Evolutionary conservation across 257 asterid genomes (phyloP).

Genomic region (Solanum gandarillasii): DNA sequence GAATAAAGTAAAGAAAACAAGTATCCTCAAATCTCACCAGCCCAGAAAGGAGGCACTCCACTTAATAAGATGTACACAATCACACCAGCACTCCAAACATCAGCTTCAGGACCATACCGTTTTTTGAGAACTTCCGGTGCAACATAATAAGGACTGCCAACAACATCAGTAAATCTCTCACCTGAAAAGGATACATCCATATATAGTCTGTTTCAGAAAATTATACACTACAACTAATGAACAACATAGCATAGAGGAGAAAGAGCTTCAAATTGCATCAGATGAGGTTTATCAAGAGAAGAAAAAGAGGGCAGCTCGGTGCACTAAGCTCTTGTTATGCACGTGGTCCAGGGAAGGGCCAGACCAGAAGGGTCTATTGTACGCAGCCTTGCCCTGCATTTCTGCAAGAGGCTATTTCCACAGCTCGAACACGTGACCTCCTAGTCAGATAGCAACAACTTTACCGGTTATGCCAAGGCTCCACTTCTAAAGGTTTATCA

Average conservation of each 20-base stretch:
- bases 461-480: background rate
- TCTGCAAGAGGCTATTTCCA: background rate
- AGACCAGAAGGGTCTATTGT: background rate
- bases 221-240: background rate
- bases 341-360: background rate
- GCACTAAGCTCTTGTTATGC: background rate
- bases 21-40: conserved; percentile 45
- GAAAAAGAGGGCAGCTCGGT: background rate
- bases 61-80: conserved; percentile 85
- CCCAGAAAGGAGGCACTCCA: conserved; percentile 98
- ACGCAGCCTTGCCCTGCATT: accelerated
- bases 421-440: accelerated
- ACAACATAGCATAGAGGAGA: background rate
- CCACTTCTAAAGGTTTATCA: background rate
- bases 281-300: background rate
- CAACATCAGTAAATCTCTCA: conserved; percentile 69
- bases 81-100: conserved; percentile 98
- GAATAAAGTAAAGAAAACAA: background rate
- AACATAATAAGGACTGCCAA: conserved; percentile 94
- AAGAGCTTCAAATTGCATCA: background rate
- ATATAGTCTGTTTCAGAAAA: background rate
- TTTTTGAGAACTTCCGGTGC: conserved; percentile 93
- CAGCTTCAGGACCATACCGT: conserved; percentile 88
- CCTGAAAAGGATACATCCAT: conserved; percentile 28
- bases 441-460: background rate